A percentile compares a stretch with the other conserved stretches of the same genome.
Evolutionary conservation across 2,329 filamentous ascomycete genomes (phyloP).

Genomic region (Hypomyces rosellus): DNA sequence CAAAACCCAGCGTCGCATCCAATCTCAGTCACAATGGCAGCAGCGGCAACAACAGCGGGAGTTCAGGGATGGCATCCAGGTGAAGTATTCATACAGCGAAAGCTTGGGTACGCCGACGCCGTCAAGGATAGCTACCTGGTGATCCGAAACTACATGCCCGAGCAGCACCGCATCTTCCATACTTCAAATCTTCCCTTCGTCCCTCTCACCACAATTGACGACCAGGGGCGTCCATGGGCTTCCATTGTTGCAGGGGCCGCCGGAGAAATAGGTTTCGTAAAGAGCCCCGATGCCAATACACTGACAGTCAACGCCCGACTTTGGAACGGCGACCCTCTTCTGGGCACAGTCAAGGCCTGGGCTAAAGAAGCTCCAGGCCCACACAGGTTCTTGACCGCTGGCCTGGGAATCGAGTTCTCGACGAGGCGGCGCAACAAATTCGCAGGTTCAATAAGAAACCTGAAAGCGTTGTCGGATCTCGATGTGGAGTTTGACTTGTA

Average conservation of each 20-base stretch:
- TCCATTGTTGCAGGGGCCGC: conserved; percentile 5
- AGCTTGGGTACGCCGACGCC: conserved; percentile 6
- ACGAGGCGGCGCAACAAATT: conserved; percentile 10
- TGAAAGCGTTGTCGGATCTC: background rate
- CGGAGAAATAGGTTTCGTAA: conserved; percentile 7
- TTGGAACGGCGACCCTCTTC: conserved; percentile 4
- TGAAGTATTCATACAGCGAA: conserved; percentile 4
- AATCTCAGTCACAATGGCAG: background rate
- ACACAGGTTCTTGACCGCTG: conserved; percentile 3
- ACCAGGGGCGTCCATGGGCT: conserved; percentile 9
- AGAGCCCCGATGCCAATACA: conserved; percentile 6
- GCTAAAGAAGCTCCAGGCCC: background rate
- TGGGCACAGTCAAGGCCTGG: conserved; percentile 4
- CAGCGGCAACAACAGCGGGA: conserved; percentile 1
- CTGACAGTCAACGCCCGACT: conserved; percentile 6
- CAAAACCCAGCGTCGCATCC: too few species aligned
- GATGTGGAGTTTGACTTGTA: conserved; percentile 4
- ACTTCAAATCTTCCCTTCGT: conserved; percentile 6
- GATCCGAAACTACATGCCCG: conserved; percentile 6
- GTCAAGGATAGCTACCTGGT: background rate
- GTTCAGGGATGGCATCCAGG: conserved; percentile 9
- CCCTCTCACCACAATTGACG: conserved; percentile 6
- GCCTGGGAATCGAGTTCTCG: conserved; percentile 8
- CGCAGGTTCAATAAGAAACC: conserved; percentile 5
- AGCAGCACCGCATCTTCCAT: conserved; percentile 10